These are phyloP conservation scores for Globisporangium spinosum DNA, from an alignment of 352 stramenopile species.

Conservation along the genomic window DNA sequence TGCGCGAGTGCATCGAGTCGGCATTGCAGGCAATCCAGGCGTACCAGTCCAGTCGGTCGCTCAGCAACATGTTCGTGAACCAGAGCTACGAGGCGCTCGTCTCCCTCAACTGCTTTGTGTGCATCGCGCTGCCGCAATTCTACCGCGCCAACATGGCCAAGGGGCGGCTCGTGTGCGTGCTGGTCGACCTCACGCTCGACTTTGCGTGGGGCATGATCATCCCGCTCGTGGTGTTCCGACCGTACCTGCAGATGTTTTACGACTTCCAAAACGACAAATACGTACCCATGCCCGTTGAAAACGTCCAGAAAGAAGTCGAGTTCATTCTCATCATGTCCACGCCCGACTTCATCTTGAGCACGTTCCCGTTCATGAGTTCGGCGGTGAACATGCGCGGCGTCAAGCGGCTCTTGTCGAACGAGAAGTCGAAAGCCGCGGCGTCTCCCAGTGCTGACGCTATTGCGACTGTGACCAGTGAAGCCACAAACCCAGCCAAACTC, in stretches of 20 bases:
- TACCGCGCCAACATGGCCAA: background rate
- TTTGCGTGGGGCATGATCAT: constrained; percentile 25
- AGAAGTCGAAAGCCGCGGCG: background rate
- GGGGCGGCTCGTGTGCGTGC: background rate
- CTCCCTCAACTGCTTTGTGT: constrained; percentile 4
- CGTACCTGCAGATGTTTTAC: constrained; percentile 13
- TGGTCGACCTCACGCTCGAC: constrained; percentile 16
- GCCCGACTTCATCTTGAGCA: constrained; percentile 13
- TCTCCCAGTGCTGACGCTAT: background rate
- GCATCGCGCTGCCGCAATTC: background rate
- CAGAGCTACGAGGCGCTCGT: background rate
- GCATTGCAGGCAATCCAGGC: background rate
- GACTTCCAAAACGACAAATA: background rate
- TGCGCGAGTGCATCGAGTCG: constrained; percentile 2
- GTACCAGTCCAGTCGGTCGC: constrained; percentile 1
- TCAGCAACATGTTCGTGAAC: constrained; percentile 1
- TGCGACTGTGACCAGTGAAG: background rate
- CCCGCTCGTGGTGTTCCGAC: constrained; percentile 20
- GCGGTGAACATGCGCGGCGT: constrained; percentile 14
- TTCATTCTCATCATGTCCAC: constrained; percentile 23
- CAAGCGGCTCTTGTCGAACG: constrained; percentile 9
- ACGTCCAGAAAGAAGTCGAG: constrained; percentile 18
- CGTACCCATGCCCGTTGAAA: background rate
- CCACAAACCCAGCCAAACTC: background rate
- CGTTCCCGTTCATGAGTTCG: constrained; percentile 22